A percentile compares a stretch with the other conserved stretches of the same genome.
Conservation (phyloP, 129 eudicot species). For the Apium graveolens region DNA sequence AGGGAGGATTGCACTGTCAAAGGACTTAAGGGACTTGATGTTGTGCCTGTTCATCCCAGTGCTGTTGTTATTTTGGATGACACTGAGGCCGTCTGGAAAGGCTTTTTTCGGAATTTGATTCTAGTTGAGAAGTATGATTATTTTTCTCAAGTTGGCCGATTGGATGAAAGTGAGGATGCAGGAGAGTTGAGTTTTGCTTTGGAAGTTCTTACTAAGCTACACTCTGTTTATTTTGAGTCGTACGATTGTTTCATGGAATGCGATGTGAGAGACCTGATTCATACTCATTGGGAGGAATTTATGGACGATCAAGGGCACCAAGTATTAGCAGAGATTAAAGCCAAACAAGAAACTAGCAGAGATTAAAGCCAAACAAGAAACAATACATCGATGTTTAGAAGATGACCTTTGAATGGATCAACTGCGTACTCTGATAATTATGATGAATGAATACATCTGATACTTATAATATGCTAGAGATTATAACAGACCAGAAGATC, state of each 20-base stretch:
- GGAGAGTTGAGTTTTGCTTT: background rate
- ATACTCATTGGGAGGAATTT: background rate
- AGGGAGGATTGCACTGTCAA: constrained; percentile 13
- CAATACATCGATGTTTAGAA: too few species aligned
- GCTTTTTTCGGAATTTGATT: background rate
- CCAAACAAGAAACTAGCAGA: too few species aligned
- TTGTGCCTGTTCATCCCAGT: constrained; percentile 37
- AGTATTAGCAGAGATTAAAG: too few species aligned
- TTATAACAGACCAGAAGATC: too few species aligned
- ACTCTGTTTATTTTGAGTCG: background rate
- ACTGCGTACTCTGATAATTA: too few species aligned
- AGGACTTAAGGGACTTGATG: constrained; percentile 51
- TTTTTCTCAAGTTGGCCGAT: background rate
- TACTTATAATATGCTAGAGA: too few species aligned
- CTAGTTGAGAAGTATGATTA: background rate
- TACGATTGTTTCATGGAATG: background rate
- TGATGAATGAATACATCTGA: too few species aligned
- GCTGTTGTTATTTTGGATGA: constrained; percentile 44
- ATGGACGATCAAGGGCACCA: background rate
- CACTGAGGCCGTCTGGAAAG: constrained; percentile 28
- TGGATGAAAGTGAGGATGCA: background rate
- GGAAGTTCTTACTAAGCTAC: background rate
- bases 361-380: too few species aligned
- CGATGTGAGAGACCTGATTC: background rate
- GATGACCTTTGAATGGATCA: too few species aligned